A percentile compares a stretch with the other conserved stretches of the same genome.
Evolutionary conservation across 768 basidiomycete species (phyloP).

Genomic region (Auriscalpium vulgare): DNA sequence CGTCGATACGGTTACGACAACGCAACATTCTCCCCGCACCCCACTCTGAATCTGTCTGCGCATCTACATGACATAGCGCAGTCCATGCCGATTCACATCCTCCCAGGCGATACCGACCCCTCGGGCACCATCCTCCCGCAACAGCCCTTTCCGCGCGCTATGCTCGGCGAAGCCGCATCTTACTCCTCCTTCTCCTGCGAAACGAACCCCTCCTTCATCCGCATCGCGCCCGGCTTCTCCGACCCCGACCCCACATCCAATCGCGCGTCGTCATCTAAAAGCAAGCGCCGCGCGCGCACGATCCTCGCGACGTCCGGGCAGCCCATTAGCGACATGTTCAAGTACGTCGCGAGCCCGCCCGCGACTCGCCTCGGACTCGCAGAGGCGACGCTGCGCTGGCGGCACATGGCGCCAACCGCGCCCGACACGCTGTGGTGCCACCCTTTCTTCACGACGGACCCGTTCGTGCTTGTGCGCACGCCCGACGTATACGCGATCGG

Average conservation of each 20-base stretch:
- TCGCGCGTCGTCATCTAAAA: slow-evolving; percentile 1
- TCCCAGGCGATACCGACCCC: slow-evolving; percentile 86
- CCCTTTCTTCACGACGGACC: slow-evolving; percentile 81
- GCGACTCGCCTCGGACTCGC: slow-evolving; percentile 69
- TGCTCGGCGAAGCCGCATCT: slow-evolving; percentile 64
- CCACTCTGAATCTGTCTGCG: slow-evolving; percentile 58
- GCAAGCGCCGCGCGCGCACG: slow-evolving; percentile 33
- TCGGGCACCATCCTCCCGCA: slow-evolving; percentile 87
- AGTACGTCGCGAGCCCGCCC: slow-evolving; percentile 72
- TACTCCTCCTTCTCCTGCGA: slow-evolving; percentile 64
- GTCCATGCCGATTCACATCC: slow-evolving; percentile 76
- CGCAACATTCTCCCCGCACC: slow-evolving; percentile 65
- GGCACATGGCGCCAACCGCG: slow-evolving; percentile 97
- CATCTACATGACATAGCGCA: slow-evolving; percentile 70
- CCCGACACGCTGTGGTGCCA: slow-evolving; percentile 99
- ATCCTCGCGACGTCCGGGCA: slow-evolving; percentile 88
- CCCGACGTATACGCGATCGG: slow-evolving; percentile 93
- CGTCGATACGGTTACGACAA: slow-evolving; percentile 60
- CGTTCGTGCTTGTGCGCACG: slow-evolving; percentile 79
- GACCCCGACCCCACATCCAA: background rate
- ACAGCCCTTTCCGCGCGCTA: slow-evolving; percentile 84
- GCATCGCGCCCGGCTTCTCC: slow-evolving; percentile 39
- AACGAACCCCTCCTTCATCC: slow-evolving; percentile 87
- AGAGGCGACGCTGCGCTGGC: slow-evolving; percentile 78
- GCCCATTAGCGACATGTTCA: slow-evolving; percentile 90